phyloP scores from a whole-genome alignment of 768 basidiomycete species.

The Pisolithus sp. region DNA sequence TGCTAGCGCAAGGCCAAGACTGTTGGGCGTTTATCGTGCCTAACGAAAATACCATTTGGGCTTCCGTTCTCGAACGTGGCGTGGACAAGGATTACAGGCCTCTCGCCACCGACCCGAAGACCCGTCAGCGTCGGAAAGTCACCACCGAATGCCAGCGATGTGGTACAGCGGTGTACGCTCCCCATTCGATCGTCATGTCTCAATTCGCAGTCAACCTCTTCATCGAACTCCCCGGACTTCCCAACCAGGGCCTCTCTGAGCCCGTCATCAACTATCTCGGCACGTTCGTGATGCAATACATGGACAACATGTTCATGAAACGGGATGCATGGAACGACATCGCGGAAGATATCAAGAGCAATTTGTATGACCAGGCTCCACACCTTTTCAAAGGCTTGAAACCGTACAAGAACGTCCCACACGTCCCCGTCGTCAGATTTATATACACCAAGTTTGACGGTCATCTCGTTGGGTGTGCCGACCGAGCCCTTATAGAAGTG shows the following conservation, averaged over 20 bases:
- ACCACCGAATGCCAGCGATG: neutral
- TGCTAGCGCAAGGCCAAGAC: neutral
- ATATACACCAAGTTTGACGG: conserved; percentile 17
- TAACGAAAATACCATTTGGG: conserved; percentile 10
- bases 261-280: conserved; percentile 18
- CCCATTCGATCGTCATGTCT: conserved; percentile 12
- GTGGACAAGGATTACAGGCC: conserved; percentile 9
- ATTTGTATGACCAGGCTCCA: conserved; percentile 3
- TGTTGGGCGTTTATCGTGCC: conserved; percentile 8
- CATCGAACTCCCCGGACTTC: conserved; percentile 3
- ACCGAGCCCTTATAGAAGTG: neutral
- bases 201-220: conserved; percentile 24
- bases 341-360: conserved; percentile 2
- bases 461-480: conserved; percentile 9
- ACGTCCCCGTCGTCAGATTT: conserved; percentile 8
- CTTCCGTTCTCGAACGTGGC: conserved; percentile 7
- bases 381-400: neutral
- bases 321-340: conserved; percentile 4
- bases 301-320: neutral
- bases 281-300: conserved; percentile 13
- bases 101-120: neutral
- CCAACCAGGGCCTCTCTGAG: neutral
- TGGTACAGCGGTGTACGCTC: conserved; percentile 8
- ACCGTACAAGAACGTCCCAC: conserved; percentile 1
- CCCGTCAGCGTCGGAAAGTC: neutral